phyloP scores from a whole-genome alignment of 2,329 filamentous ascomycete genomes.

The Aciculosporium take region DNA sequence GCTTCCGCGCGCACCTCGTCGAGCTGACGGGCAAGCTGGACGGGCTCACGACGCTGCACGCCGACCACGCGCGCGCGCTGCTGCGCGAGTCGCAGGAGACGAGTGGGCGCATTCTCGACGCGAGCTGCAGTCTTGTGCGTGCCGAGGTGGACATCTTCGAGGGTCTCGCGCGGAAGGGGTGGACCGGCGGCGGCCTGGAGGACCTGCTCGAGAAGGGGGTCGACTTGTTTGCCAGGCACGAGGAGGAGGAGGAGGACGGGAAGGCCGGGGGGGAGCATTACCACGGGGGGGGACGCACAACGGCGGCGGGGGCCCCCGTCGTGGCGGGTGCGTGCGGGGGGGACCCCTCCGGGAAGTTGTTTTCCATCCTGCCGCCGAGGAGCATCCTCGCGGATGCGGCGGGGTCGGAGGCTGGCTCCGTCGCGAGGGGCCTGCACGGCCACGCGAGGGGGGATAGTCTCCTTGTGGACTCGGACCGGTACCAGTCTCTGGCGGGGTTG shows the following conservation, averaged over 20 bases:
- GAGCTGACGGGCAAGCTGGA: conserved; percentile 48
- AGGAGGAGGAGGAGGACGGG: background rate
- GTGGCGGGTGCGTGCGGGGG: too few relatives aligned
- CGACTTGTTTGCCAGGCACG: conserved; percentile 43
- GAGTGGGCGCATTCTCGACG: conserved; percentile 46
- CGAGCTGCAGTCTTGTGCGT: conserved; percentile 49
- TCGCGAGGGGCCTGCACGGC: conserved; percentile 9
- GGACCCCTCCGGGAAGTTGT: conserved; percentile 34
- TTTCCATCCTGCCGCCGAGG: conserved; percentile 49
- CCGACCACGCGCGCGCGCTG: conserved; percentile 43
- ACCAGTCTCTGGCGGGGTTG: conserved; percentile 43
- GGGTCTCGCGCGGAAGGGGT: conserved; percentile 50
- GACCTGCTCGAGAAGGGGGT: conserved; percentile 49
- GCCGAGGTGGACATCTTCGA: conserved; percentile 60
- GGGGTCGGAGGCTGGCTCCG: conserved; percentile 22
- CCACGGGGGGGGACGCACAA: too few relatives aligned
- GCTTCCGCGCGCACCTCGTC: conserved; percentile 49
- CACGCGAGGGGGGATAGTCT: conserved; percentile 41
- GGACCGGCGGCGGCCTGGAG: conserved; percentile 52
- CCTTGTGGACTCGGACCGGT: conserved; percentile 35
- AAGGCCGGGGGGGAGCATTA: background rate
- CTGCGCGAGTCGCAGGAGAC: conserved; percentile 52
- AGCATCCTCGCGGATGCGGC: conserved; percentile 44
- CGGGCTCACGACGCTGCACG: conserved; percentile 46
- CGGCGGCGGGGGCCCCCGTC: too few relatives aligned